Conservation (phyloP, 495 filamentous ascomycete genomes). For the Xylaria longipes region DNA sequence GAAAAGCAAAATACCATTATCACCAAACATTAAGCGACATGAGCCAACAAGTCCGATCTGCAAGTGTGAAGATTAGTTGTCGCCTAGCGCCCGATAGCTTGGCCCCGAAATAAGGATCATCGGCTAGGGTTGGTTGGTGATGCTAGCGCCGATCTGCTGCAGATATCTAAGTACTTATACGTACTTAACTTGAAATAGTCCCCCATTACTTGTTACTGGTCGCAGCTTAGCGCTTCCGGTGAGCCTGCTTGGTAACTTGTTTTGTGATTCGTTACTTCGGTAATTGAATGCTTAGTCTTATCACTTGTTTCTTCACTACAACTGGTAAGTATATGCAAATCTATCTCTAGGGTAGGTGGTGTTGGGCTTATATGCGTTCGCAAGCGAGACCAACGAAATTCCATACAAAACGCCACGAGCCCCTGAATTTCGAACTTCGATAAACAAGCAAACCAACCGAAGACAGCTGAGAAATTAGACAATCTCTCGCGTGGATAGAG, state of each 20-base stretch:
- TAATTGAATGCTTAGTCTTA: background rate
- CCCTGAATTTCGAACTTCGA: background rate
- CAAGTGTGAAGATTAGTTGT: background rate
- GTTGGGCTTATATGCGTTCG: background rate
- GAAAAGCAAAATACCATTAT: background rate
- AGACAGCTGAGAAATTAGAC: background rate
- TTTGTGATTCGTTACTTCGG: background rate
- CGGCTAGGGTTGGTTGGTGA: background rate
- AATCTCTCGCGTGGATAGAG: background rate
- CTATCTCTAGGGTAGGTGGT: background rate
- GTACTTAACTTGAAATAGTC: background rate
- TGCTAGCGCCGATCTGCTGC: conserved; percentile 23
- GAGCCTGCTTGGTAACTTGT: background rate
- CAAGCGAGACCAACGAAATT: background rate
- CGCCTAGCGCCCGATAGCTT: background rate
- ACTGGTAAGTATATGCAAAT: background rate
- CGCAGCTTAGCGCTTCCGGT: background rate
- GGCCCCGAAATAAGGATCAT: conserved; percentile 19
- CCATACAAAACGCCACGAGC: background rate
- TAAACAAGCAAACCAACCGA: background rate
- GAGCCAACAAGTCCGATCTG: background rate
- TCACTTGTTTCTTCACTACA: background rate
- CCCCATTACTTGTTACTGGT: background rate
- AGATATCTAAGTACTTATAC: no score
- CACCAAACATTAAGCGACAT: background rate